These are phyloP conservation scores for Trametes sp. DNA, from an alignment of 1,284 basidiomycete species.

Conservation along the genomic window DNA sequence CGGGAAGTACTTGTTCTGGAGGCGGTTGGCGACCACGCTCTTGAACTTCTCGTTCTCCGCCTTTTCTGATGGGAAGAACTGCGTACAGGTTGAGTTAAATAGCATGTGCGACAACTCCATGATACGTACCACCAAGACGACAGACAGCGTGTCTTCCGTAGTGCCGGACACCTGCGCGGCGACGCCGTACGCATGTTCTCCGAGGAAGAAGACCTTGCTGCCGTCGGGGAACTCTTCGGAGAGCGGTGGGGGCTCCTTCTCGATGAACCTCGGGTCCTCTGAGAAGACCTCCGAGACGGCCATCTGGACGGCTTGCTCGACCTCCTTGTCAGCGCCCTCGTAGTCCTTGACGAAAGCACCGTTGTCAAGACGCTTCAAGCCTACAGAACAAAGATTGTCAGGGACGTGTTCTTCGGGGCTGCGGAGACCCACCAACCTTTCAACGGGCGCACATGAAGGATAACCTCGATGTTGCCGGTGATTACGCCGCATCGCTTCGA, in stretches of 20 bases:
- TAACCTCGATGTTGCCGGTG: conserved; percentile 81
- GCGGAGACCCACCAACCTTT: conserved; percentile 66
- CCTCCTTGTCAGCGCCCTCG: conserved; percentile 82
- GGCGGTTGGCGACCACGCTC: conserved; percentile 62
- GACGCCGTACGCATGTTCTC: conserved; percentile 92
- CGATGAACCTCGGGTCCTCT: conserved; percentile 91
- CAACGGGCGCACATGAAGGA: conserved; percentile 86
- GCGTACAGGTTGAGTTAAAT: conserved; percentile 22
- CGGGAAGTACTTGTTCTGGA: conserved; percentile 72
- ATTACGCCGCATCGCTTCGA: conserved; percentile 92
- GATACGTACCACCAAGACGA: conserved; percentile 76
- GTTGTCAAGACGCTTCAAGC: conserved; percentile 87
- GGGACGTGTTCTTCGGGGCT: conserved; percentile 1
- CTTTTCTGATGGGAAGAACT: conserved; percentile 89
- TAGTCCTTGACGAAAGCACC: conserved; percentile 97
- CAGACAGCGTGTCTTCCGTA: conserved; percentile 71
- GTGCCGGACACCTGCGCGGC: conserved; percentile 89
- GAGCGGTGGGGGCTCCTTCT: conserved; percentile 82
- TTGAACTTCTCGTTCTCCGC: conserved; percentile 84
- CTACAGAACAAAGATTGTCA: conserved; percentile 49
- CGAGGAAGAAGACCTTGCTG: conserved; percentile 95
- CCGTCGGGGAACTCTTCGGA: conserved; percentile 91
- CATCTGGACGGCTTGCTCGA: conserved; percentile 88
- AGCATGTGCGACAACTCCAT: conserved; percentile 38
- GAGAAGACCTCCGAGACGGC: conserved; percentile 79